A percentile compares a stretch with the other conserved stretches of the same genome.
Conservation (phyloP, 225 moss, liverwort and hornwort species). For the Ulota crispa region DNA sequence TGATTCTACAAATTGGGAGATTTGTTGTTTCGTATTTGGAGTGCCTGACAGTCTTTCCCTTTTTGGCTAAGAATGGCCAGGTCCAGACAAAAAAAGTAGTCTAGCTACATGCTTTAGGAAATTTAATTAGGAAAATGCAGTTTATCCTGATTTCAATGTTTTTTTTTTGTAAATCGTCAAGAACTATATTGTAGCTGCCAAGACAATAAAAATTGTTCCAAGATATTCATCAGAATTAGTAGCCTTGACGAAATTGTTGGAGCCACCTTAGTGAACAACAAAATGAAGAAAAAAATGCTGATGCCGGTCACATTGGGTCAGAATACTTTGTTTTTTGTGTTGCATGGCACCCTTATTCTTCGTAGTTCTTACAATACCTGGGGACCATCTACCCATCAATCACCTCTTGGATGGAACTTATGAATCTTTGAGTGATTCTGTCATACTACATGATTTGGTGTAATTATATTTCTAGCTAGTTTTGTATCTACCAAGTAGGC, state of each 20-base stretch:
- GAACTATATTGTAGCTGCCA: not conserved
- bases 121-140: not conserved
- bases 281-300: not conserved
- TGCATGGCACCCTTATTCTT: not conserved
- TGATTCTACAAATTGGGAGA: not conserved
- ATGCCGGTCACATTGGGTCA: constrained; percentile 2
- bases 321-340: constrained; percentile 15
- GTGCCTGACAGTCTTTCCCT: not conserved
- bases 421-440: not conserved
- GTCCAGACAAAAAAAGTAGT: not conserved
- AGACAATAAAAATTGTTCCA: too few species aligned
- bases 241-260: too few species aligned
- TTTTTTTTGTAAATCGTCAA: not conserved
- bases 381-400: not conserved
- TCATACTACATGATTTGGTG: constrained; percentile 4
- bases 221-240: too few species aligned
- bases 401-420: not conserved
- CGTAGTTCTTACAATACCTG: not conserved
- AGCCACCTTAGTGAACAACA: too few species aligned
- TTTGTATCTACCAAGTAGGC: not conserved
- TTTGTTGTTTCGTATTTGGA: not conserved
- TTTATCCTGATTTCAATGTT: not conserved
- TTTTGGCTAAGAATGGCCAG: not conserved
- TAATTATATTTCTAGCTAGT: not conserved
- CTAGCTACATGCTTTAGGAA: not conserved